Evolutionary conservation across 2,329 filamentous ascomycete genomes (phyloP), one percentile per base, ranked within the genome.

Genomic region (Whalleya microplaca): DNA sequence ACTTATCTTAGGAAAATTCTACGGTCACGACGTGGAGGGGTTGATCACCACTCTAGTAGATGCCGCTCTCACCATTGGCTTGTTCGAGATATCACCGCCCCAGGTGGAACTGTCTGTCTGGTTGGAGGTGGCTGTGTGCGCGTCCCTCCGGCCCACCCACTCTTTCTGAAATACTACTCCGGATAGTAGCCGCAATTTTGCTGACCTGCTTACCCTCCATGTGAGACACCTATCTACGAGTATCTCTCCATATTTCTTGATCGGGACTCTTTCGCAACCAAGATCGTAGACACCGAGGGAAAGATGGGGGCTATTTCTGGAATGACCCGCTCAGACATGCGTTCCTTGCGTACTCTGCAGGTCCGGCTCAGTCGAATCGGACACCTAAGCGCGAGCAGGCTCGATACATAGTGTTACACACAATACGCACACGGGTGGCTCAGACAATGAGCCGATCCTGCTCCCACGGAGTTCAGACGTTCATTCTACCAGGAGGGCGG

Each of bases 381-480:
- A 52, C 48, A 55, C 42, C 42, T 55, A 58, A 63, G 54, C 55
- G 55, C 23, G 23, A 27, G 50, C 60, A 49, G 46, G 19, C 21
- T 20, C 19, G 48, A 40, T 41, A 3, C 14, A 12, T 12, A 6
- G 27, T 29, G 60, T 63, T 55, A 52, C 60, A 63, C 60, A 21
- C 18, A 8, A 20, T 40, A 29, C 6, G 27, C 12, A n/a, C 23
- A 9, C 23, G 21, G 6, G 57, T 59, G 57, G 57, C 57, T 55
- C 50, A 54, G 57, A 53, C 45, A 61, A 41, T 19, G 42, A 42
- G 27, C 40, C 55, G 57, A 56, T 47, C 51, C 41, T 51, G 50
- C 18, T 43, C 45, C 51, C 41, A 42, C 51, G 29, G 44, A 44
- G 48, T 32, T 47, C n/a, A 14, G 10, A 12, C n/a, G 14, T 21